Evolutionary conservation across 805 yeast genomes (phyloP).

Genomic region (Cyberlindnera amylophila): DNA sequence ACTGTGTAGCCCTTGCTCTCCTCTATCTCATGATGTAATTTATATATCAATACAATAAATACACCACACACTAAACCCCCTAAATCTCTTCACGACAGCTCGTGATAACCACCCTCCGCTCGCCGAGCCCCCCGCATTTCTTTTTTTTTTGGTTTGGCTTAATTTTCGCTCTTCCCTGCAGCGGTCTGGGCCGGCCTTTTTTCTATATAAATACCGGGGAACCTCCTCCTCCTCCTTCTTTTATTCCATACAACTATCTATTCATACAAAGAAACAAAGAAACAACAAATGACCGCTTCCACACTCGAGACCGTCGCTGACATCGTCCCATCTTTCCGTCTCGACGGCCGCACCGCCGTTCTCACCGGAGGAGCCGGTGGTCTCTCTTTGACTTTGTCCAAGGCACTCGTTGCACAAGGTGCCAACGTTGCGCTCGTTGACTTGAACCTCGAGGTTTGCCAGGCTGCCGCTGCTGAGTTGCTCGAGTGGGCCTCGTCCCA

Average conservation of each 20-base stretch:
- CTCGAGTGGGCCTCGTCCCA: slow-evolving; percentile 43
- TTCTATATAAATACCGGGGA: neutral
- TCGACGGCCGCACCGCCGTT: slow-evolving; percentile 67
- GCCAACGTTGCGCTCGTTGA: slow-evolving; percentile 74
- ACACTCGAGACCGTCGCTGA: slow-evolving; percentile 20
- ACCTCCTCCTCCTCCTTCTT: too few relatives aligned
- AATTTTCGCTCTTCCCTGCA: too few relatives aligned
- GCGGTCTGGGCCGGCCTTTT: neutral
- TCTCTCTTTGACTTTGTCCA: slow-evolving; percentile 57
- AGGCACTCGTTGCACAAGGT: slow-evolving; percentile 71
- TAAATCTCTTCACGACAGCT: too few relatives aligned
- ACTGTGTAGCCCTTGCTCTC: too few relatives aligned
- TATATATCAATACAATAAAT: too few relatives aligned
- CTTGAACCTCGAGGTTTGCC: slow-evolving; percentile 57
- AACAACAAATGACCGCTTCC: slow-evolving; percentile 7
- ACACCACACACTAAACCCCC: too few relatives aligned
- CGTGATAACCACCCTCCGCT: too few relatives aligned
- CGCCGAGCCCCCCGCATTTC: too few relatives aligned
- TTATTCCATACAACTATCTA: too few relatives aligned
- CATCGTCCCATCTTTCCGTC: slow-evolving; percentile 55
- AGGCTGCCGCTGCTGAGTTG: slow-evolving; percentile 48
- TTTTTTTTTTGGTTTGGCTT: slow-evolving; percentile 2
- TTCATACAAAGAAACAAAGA: too few relatives aligned
- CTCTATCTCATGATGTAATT: too few relatives aligned
- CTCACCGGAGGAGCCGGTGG: slow-evolving; percentile 86